Percentiles rank a stretch among this genome's conserved stretches.
Conservation (phyloP, 2,329 filamentous ascomycete species). For the Penicillium sp. region DNA sequence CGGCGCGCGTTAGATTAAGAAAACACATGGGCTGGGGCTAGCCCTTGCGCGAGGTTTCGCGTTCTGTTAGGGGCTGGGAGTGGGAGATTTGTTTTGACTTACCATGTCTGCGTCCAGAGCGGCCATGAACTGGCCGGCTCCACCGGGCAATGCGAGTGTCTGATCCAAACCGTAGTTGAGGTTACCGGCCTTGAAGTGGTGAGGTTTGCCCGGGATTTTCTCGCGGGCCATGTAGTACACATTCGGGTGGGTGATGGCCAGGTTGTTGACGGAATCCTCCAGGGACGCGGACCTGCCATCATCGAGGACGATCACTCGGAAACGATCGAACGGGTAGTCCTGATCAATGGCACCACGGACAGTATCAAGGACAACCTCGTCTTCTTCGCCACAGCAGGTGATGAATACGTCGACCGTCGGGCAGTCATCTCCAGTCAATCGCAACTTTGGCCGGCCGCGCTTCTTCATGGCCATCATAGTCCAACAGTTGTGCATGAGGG, state of each 20-base stretch:
- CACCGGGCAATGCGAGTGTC: constrained; percentile 58
- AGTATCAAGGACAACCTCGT: constrained; percentile 51
- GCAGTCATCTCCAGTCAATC: constrained; percentile 47
- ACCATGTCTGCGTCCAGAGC: constrained; percentile 70
- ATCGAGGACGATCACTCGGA: constrained; percentile 49
- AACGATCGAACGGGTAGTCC: constrained; percentile 49
- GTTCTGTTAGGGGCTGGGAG: not conserved
- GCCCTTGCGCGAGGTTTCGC: constrained; percentile 9
- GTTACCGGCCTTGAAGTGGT: constrained; percentile 70
- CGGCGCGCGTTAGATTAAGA: constrained; percentile 16
- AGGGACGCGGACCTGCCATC: constrained; percentile 46
- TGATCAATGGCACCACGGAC: constrained; percentile 45
- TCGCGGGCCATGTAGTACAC: constrained; percentile 52
- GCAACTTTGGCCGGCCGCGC: constrained; percentile 60
- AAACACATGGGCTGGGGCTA: not conserved
- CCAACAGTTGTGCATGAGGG: constrained; percentile 64
- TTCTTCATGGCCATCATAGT: constrained; percentile 64
- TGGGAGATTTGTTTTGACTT: constrained; percentile 13
- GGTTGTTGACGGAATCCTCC: constrained; percentile 42
- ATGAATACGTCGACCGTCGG: constrained; percentile 54
- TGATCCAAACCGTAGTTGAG: constrained; percentile 65
- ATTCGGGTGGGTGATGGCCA: constrained; percentile 46
- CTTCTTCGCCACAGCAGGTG: constrained; percentile 53
- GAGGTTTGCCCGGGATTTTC: constrained; percentile 46
- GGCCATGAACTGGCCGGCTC: constrained; percentile 65